Conservation (phyloP, 225 moss, liverwort and hornwort genomes). For the Pseudisothecium myosuroides region DNA sequence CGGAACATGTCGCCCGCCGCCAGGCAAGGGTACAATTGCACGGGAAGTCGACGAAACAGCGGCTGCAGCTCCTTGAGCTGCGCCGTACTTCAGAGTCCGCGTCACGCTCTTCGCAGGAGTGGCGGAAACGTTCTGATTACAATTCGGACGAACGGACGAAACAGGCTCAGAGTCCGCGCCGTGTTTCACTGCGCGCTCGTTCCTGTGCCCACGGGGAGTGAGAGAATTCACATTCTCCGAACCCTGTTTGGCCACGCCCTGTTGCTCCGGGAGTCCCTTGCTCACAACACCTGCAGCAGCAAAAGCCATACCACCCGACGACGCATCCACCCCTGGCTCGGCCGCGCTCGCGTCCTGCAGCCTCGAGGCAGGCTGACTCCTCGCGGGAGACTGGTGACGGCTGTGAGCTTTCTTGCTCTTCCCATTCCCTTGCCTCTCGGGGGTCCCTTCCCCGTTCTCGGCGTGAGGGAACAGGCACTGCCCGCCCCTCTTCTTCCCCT, state of each 20-base stretch:
- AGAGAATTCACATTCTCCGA: conserved; percentile 4
- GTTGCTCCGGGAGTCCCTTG: conserved; percentile 1
- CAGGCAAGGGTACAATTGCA: conserved; percentile 10
- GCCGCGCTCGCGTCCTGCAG: conserved; percentile 3
- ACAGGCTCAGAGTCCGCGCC: conserved; percentile 10
- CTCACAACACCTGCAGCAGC: not conserved
- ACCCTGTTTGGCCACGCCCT: not conserved
- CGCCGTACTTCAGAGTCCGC: conserved; percentile 31
- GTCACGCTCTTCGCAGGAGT: conserved; percentile 54
- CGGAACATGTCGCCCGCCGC: conserved; percentile 2
- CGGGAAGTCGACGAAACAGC: conserved; percentile 20
- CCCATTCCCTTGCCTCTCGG: conserved; percentile 48
- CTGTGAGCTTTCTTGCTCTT: conserved; percentile 37
- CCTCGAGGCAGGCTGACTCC: not conserved
- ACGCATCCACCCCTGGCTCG: not conserved
- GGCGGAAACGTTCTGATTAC: conserved; percentile 10
- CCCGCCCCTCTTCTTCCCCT: conserved; percentile 44
- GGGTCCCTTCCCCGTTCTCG: conserved; percentile 40
- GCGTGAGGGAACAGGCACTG: conserved; percentile 23
- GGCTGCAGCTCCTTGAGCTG: not conserved
- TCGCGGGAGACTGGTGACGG: conserved; percentile 31
- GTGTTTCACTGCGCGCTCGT: conserved; percentile 8
- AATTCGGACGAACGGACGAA: conserved; percentile 7
- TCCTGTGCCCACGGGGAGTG: conserved; percentile 22
- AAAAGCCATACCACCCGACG: not conserved